Conservation (phyloP, 176 grass and related monocot species). For the Musa troglodytarum region DNA sequence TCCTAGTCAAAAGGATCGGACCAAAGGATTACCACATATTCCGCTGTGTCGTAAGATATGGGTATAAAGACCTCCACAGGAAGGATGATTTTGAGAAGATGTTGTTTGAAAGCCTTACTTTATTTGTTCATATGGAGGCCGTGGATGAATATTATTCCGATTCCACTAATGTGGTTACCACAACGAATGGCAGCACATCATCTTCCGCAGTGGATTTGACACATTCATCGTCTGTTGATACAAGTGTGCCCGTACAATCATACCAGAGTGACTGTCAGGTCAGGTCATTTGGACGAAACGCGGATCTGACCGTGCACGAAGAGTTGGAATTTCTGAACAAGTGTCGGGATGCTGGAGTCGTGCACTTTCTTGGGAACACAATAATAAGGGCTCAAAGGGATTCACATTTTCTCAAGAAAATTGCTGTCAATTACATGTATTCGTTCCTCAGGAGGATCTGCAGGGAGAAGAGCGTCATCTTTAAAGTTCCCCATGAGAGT, state of each 20-base stretch:
- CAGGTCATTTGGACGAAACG: constrained; percentile 18
- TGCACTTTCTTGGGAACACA: constrained; percentile 96
- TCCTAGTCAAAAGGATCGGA: constrained; percentile 77
- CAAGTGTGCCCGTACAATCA: constrained; percentile 46
- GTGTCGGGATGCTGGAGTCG: constrained; percentile 81
- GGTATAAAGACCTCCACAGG: constrained; percentile 91
- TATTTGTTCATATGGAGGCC: constrained; percentile 59
- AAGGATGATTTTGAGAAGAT: constrained; percentile 88
- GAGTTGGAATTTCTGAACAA: constrained; percentile 81
- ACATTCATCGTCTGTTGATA: constrained; percentile 49
- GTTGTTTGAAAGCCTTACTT: constrained; percentile 51
- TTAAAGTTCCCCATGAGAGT: constrained; percentile 84
- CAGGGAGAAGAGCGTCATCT: constrained; percentile 89
- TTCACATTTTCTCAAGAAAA: constrained; percentile 56
- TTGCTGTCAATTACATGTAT: constrained; percentile 75
- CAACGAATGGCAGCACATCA: constrained; percentile 3
- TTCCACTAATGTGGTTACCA: not conserved
- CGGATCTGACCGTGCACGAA: constrained; percentile 33
- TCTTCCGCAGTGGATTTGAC: constrained; percentile 45
- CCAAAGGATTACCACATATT: constrained; percentile 93
- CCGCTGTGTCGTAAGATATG: constrained; percentile 75
- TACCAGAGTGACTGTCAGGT: constrained; percentile 7
- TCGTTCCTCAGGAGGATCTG: constrained; percentile 81
- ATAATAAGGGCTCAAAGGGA: constrained; percentile 59
- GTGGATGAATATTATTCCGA: constrained; percentile 92